Conservation (phyloP, 495 filamentous ascomycete species). For the Usnea hakonensis region DNA sequence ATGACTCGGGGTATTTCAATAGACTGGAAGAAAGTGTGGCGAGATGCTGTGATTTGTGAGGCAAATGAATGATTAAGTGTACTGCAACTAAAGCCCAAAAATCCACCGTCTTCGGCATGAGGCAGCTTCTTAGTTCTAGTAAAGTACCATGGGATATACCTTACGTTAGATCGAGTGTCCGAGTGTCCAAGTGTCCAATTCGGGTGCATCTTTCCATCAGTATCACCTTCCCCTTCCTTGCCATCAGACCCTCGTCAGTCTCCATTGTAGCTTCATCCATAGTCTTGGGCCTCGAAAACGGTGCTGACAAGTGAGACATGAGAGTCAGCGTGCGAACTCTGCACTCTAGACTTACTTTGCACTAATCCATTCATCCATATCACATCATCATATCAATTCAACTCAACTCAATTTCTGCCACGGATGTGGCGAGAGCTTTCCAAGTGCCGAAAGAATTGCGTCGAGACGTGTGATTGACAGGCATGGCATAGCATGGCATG, state of each 20-base stretch:
- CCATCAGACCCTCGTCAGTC: no score
- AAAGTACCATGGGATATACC: no score
- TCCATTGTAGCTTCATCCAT: not conserved
- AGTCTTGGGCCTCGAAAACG: not conserved
- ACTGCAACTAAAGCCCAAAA: not conserved
- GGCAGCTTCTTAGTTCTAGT: not conserved
- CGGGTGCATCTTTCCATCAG: no score
- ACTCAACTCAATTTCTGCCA: not conserved
- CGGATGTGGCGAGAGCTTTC: not conserved
- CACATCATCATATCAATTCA: no score
- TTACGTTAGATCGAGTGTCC: no score
- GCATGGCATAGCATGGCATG: no score
- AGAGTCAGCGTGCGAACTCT: not conserved
- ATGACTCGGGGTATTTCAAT: no score
- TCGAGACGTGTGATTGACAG: no score
- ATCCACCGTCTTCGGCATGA: not conserved
- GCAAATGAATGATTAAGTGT: not conserved
- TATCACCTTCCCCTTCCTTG: no score
- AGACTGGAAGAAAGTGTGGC: not conserved
- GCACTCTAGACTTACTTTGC: not conserved
- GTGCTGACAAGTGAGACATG: no score
- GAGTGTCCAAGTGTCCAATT: no score
- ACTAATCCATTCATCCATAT: no score
- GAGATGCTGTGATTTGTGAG: not conserved
- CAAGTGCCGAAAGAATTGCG: not conserved